Base-by-base conservation (phyloP, 2,329 filamentous ascomycete species). In the Pseudogymnoascus sp. region DNA sequence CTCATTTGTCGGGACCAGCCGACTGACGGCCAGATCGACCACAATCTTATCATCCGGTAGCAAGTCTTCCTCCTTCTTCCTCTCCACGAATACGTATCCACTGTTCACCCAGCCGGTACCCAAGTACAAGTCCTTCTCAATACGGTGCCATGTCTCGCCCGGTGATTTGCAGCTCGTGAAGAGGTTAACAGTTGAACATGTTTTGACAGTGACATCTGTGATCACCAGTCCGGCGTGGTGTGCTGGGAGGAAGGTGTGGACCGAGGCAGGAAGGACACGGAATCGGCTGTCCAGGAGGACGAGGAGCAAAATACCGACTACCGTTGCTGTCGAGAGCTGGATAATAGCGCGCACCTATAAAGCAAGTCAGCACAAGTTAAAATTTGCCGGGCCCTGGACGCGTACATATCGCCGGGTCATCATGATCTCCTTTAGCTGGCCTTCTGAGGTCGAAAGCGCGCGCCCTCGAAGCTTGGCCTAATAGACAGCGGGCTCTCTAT, bases 51-150 rank as follows among this genome's bases (percentile, higher is more conserved):
- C 85, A 68, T 89, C 86, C n/a, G 68, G 63, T 11, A 76, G 76
- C 38, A 90, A 77, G 65, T 90, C 87, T 69, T 88, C 85, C 73
- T 90, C 87, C 66, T 83, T 83, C 78, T 88, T 90, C 61, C 86
- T 79, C 73, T 88, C 80, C 63, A 90, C 81, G 70, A 89, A 84
- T 29, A 91, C 75, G 69, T 85, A 91, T 60, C 87, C 87, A 69
- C 80, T 84, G 26, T 80, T 82, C 35, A 87, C 76, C 85, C 85
- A 90, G 49, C 83, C 82, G 12, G 78, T 79, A 61, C 81, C 81
- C 55, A 91, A 77, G 68, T 88, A 88, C 2, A 91, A 78, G 70
- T 91, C 87, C 72, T 90, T 91, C 67, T 90, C 85, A 41, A 91
- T 77, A 31, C 85, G 82, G 68, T 86, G 81, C 87, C 87, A 90